phyloP scores from a whole-genome alignment of 345 rosid genomes.

The Noccaea bulbosa region DNA sequence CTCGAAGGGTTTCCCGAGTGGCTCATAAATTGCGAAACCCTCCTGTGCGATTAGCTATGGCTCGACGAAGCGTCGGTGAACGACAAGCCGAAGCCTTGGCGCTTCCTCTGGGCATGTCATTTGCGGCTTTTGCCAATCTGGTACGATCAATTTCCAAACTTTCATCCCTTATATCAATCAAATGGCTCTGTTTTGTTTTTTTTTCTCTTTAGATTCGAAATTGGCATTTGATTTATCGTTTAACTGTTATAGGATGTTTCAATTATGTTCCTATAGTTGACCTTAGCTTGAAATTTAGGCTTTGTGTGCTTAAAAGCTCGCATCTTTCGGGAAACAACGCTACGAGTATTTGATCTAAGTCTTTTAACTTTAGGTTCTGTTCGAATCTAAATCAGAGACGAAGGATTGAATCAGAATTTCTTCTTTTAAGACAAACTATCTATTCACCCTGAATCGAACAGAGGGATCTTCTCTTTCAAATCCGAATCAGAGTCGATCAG shows the following conservation, averaged over 20 bases:
- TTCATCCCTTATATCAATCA: neutral
- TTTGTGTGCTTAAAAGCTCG: neutral
- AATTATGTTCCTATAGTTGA: slow-evolving; percentile 12
- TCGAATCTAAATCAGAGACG: slow-evolving; percentile 16
- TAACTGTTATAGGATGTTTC: slow-evolving; percentile 22
- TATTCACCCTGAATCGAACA: neutral
- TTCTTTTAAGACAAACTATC: neutral
- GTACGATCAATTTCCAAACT: slow-evolving; percentile 48
- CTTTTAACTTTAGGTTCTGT: slow-evolving; percentile 19
- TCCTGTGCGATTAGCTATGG: slow-evolving; percentile 45
- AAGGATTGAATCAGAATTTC: slow-evolving; percentile 10
- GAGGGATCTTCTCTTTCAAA: slow-evolving; percentile 3
- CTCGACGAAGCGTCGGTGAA: slow-evolving; percentile 42
- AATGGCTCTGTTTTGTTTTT: slow-evolving; percentile 4
- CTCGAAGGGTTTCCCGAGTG: slow-evolving; percentile 41
- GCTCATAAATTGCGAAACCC: slow-evolving; percentile 49
- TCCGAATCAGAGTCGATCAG: slow-evolving; percentile 8
- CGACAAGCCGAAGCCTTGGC: slow-evolving; percentile 69
- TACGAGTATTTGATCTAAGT: slow-evolving; percentile 11
- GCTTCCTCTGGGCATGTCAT: slow-evolving; percentile 89
- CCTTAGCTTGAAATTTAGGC: slow-evolving; percentile 1
- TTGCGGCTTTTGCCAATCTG: slow-evolving; percentile 86
- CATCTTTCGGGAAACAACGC: slow-evolving; percentile 17
- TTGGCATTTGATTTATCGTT: slow-evolving; percentile 9
- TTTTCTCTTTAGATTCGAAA: neutral